Base-by-base conservation (phyloP, 2,329 filamentous ascomycete genomes). In the Cercospora sp. region DNA sequence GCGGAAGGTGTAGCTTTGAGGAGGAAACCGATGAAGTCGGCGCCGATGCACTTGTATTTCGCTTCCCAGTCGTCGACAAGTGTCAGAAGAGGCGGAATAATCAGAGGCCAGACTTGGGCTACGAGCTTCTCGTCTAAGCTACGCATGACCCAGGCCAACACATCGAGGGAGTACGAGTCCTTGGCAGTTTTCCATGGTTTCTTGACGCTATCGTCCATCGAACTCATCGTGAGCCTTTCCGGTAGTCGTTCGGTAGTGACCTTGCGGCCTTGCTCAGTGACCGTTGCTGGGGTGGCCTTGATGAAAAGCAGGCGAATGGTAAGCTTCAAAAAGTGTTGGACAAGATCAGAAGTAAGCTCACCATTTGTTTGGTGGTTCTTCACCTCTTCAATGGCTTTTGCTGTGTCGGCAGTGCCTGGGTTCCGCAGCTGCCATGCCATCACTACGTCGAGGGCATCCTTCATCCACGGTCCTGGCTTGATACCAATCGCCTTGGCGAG, bases 361-460 rank as follows among this genome's bases (percentile, higher is more conserved):
- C 83, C 81, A 72, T 80, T 77, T 67, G 74, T 64, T 67, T 75
- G 69, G 65, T 74, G 72, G 31, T 66, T 73, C 66, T 79, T 79
- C 53, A 85, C 81, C 68, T 81, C 80, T 72, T 82, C 79, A 61
- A 85, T 81, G 13, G 81, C 82, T 65, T 77, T 77, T 33, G 75
- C 74, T 31, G 84, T 80, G 69, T 94, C 90, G 3, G 84, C 87
- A 66, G 82, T 83, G 3, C 84, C 84, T 0, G 93, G 92, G 76
- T 98, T 88, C 42, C 92, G 86, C 63, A 98, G 85, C 79, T 98
- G 95, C 93, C 94, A 98, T 69, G 89, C 89, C 79, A 96, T 87
- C 69, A 92, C 91, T 3, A 93, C 83, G 33, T 96, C 90, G 58
- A 97, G 81, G 3, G 93, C 93, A 57, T 85, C 84, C 64, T 88